A percentile compares a stretch with the other conserved stretches of the same genome.
phyloP scores from a whole-genome alignment of 2,329 filamentous ascomycete genomes.

The Eutypella sp. region DNA sequence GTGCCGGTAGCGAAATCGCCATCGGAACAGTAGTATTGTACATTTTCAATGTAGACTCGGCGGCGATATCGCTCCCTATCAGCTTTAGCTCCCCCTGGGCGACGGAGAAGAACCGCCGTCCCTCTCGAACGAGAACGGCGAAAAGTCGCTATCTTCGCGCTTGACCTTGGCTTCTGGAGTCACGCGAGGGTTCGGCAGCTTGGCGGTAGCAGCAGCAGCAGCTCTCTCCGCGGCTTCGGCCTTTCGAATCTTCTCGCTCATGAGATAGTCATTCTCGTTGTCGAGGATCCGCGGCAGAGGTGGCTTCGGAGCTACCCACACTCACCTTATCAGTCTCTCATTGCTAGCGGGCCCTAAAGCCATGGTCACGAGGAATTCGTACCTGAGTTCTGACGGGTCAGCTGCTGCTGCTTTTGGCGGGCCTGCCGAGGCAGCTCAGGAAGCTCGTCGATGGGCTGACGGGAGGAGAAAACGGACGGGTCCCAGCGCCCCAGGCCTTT shows the following conservation, averaged over 20 bases:
- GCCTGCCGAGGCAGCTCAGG: not conserved
- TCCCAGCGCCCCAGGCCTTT: too few species aligned
- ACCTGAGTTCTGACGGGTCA: not conserved
- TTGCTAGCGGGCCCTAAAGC: too few species aligned
- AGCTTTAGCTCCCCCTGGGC: too few species aligned
- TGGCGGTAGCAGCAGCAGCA: not conserved
- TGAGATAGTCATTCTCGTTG: conserved; percentile 17
- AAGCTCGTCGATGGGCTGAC: not conserved
- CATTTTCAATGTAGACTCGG: too few species aligned
- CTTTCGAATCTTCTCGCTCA: conserved; percentile 20
- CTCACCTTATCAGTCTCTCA: too few species aligned
- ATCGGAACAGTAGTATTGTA: too few species aligned
- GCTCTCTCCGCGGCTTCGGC: conserved; percentile 7
- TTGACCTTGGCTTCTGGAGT: not conserved
- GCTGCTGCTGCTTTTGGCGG: not conserved
- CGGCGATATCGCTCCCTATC: too few species aligned
- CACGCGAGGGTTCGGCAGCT: not conserved
- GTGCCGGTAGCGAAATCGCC: too few species aligned
- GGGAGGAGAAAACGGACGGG: not conserved
- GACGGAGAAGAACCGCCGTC: not conserved
- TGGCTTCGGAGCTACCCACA: conserved; percentile 2
- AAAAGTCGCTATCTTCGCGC: not conserved
- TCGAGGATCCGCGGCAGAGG: conserved; percentile 18
- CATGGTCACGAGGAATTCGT: too few species aligned
- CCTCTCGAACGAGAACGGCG: not conserved